Percentiles rank a stretch among this genome's conserved stretches.
phyloP scores from a whole-genome alignment of 2,329 filamentous ascomycete species.

The Pseudocercospora eumusae region DNA sequence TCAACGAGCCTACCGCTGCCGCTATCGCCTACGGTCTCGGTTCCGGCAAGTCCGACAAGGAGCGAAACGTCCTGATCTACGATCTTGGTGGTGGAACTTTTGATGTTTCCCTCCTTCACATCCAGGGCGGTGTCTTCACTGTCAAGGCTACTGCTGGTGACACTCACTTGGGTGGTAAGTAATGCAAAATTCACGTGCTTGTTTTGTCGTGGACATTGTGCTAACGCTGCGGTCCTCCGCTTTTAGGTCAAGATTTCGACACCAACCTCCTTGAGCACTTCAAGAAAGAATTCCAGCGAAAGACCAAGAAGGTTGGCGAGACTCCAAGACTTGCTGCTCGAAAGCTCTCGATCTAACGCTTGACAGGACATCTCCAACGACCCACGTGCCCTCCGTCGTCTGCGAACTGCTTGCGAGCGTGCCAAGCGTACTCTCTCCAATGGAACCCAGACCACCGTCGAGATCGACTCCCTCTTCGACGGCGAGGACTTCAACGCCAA shows the following conservation, averaged over 20 bases:
- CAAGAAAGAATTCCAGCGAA: slow-evolving; percentile 88
- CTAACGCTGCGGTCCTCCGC: not conserved
- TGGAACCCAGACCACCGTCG: slow-evolving; percentile 94
- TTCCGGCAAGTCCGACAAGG: slow-evolving; percentile 70
- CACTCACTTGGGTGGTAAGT: slow-evolving; percentile 22
- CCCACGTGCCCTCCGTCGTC: slow-evolving; percentile 88
- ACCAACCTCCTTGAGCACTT: slow-evolving; percentile 94
- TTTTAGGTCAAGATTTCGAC: slow-evolving; percentile 51
- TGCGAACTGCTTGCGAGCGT: slow-evolving; percentile 97
- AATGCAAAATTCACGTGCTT: no score
- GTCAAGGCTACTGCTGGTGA: slow-evolving; percentile 98
- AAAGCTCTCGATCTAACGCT: not conserved
- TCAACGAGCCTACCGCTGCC: slow-evolving; percentile 98
- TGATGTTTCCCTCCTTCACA: slow-evolving; percentile 98
- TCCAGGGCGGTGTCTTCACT: slow-evolving; percentile 98
- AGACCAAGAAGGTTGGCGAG: slow-evolving; percentile 64
- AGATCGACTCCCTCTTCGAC: slow-evolving; percentile 98
- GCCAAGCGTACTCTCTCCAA: slow-evolving; percentile 98
- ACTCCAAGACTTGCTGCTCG: not conserved
- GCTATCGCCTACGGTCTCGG: slow-evolving; percentile 95
- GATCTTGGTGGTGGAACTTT: slow-evolving; percentile 99
- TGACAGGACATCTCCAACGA: slow-evolving; percentile 68
- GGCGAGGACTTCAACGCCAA: slow-evolving; percentile 96
- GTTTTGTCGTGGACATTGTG: not conserved
- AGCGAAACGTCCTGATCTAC: slow-evolving; percentile 99